A percentile compares a stretch with the other conserved stretches of the same genome.
Evolutionary conservation across 192 early-diverging fungal genomes (phyloP).

Genomic region (Spinellus fusiger): DNA sequence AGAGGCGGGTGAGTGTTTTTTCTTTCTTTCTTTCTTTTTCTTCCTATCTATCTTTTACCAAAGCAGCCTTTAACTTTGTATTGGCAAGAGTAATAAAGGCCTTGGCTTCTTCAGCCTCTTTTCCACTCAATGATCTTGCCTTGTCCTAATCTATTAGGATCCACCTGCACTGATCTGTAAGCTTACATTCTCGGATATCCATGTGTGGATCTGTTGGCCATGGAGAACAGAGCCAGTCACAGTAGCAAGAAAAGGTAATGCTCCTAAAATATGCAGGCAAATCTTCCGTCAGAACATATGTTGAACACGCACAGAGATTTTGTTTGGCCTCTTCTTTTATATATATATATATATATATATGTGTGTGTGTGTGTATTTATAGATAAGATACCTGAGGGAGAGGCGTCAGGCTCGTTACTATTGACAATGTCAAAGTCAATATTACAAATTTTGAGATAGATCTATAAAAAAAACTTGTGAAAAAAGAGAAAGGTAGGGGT

Average conservation of each 20-base stretch:
- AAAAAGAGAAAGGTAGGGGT: background rate
- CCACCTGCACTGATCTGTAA: background rate
- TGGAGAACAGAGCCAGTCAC: slow-evolving; percentile 37
- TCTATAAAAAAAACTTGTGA: slow-evolving; percentile 35
- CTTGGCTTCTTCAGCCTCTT: slow-evolving; percentile 31
- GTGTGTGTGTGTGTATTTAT: background rate
- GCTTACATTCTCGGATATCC: slow-evolving; percentile 40
- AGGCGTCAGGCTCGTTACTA: slow-evolving; percentile 48
- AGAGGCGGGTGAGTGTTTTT: background rate
- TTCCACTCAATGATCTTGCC: slow-evolving; percentile 12
- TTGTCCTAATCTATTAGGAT: background rate
- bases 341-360: background rate
- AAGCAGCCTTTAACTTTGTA: slow-evolving; percentile 44
- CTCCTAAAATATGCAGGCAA: slow-evolving; percentile 36
- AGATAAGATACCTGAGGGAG: slow-evolving; percentile 42
- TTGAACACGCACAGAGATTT: too few relatives aligned
- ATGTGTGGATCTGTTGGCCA: slow-evolving; percentile 41
- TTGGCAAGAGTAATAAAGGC: slow-evolving; percentile 46
- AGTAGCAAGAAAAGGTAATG: slow-evolving; percentile 48
- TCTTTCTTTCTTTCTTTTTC: background rate
- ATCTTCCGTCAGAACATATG: too few relatives aligned
- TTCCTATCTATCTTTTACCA: slow-evolving; percentile 34
- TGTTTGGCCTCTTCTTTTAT: background rate
- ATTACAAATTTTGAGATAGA: slow-evolving; percentile 41
- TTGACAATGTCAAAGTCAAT: slow-evolving; percentile 36